phyloP scores from a whole-genome alignment of 257 asterid species.

The Capsicum pubescens region DNA sequence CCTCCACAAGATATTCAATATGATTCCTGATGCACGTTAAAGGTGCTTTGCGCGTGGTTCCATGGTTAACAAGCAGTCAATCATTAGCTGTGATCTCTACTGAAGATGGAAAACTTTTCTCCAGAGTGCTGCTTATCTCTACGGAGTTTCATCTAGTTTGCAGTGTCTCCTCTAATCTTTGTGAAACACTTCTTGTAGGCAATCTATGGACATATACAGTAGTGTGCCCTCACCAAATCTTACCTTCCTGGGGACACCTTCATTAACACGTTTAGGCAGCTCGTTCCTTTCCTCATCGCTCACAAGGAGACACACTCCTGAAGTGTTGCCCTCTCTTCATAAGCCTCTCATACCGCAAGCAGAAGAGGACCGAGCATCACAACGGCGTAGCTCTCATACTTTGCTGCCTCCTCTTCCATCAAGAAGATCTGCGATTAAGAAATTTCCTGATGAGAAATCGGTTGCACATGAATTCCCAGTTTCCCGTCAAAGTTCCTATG shows the following conservation, averaged over 20 bases:
- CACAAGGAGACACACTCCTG: conserved; percentile 77
- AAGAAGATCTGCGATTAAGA: conserved; percentile 55
- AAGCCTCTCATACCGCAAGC: conserved; percentile 67
- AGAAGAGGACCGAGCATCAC: conserved; percentile 54
- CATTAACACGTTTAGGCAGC: conserved; percentile 69
- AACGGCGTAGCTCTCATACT: conserved; percentile 64
- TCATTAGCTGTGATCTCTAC: background rate
- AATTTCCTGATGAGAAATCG: conserved; percentile 53
- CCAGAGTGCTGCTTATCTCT: background rate
- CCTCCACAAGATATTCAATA: background rate
- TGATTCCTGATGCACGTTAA: background rate
- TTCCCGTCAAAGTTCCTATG: conserved; percentile 67
- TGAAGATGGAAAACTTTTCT: background rate
- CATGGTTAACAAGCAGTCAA: background rate
- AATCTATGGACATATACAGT: conserved; percentile 83
- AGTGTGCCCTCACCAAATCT: conserved; percentile 91
- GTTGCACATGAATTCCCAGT: conserved; percentile 63
- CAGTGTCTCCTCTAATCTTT: background rate
- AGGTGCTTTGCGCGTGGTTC: background rate
- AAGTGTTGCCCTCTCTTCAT: conserved; percentile 66
- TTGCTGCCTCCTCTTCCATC: conserved; percentile 68
- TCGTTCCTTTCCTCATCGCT: conserved; percentile 76
- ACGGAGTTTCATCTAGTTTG: background rate
- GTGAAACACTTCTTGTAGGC: conserved; percentile 55
- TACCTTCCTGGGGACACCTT: conserved; percentile 72